Percentiles rank a stretch among this genome's conserved stretches.
Conservation (phyloP, 257 asterid genomes). For the Solanum gracilifrons region DNA sequence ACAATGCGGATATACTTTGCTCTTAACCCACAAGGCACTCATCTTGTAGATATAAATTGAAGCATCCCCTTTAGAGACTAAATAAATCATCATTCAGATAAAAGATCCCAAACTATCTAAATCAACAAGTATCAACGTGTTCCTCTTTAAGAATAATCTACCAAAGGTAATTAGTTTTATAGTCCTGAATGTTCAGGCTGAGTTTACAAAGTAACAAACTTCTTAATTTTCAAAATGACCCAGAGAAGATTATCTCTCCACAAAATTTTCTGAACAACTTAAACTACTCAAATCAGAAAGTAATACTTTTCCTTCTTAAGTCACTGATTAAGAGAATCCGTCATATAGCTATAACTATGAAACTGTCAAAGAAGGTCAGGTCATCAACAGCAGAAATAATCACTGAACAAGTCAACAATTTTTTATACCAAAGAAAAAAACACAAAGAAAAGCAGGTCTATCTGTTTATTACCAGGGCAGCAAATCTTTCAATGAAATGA, state of each 20-base stretch:
- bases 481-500: neutral
- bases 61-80: neutral
- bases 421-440: neutral
- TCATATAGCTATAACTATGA: neutral
- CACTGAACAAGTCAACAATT: neutral
- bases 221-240: neutral
- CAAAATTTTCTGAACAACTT: neutral
- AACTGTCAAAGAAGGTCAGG: neutral
- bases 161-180: neutral
- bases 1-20: neutral
- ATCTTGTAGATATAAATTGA: neutral
- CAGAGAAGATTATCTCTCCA: neutral
- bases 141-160: neutral
- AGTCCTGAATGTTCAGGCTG: neutral
- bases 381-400: neutral
- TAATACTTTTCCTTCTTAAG: neutral
- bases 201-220: neutral
- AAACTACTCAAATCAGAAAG: neutral
- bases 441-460: neutral
- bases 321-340: neutral
- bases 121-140: neutral
- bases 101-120: neutral
- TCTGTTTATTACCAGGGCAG: neutral
- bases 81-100: neutral
- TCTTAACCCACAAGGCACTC: neutral